Evolutionary conservation across 352 stramenopile genomes (phyloP).

Genomic region (Blastocystis sp.): DNA sequence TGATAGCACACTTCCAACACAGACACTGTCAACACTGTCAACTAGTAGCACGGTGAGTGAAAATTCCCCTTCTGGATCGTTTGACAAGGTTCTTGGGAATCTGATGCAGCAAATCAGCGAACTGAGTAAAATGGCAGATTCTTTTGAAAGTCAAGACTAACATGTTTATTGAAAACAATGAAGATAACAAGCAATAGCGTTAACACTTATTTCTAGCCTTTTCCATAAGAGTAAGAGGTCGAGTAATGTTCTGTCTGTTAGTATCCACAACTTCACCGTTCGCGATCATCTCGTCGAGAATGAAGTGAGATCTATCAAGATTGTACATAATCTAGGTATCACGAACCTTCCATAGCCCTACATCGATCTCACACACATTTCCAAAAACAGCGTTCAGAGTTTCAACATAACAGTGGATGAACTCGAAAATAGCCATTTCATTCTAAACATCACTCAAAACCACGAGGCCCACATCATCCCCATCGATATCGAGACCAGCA

Average conservation of each 20-base stretch:
- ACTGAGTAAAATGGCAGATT: slow-evolving; percentile 10
- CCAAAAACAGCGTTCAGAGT: slow-evolving; percentile 98
- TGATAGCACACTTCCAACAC: background rate
- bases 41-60: background rate
- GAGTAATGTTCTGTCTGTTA: slow-evolving; percentile 63
- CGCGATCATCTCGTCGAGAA: slow-evolving; percentile 78
- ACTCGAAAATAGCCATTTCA: slow-evolving; percentile 97
- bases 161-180: slow-evolving; percentile 8
- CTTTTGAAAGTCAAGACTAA: slow-evolving; percentile 15
- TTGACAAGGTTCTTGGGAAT: background rate
- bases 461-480: slow-evolving; percentile 70
- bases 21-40: slow-evolving; percentile 8
- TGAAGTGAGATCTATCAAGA: slow-evolving; percentile 83
- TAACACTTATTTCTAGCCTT: slow-evolving; percentile 64
- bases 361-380: slow-evolving; percentile 86
- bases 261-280: slow-evolving; percentile 64
- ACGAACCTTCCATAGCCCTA: slow-evolving; percentile 66
- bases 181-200: slow-evolving; percentile 46
- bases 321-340: slow-evolving; percentile 75
- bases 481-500: slow-evolving; percentile 90
- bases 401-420: slow-evolving; percentile 98
- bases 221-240: slow-evolving; percentile 63
- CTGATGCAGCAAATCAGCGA: background rate
- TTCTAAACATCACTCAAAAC: slow-evolving; percentile 77
- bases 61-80: background rate